Base-by-base conservation (phyloP, 345 rosid species). In the Euphorbia pulcherrima region DNA sequence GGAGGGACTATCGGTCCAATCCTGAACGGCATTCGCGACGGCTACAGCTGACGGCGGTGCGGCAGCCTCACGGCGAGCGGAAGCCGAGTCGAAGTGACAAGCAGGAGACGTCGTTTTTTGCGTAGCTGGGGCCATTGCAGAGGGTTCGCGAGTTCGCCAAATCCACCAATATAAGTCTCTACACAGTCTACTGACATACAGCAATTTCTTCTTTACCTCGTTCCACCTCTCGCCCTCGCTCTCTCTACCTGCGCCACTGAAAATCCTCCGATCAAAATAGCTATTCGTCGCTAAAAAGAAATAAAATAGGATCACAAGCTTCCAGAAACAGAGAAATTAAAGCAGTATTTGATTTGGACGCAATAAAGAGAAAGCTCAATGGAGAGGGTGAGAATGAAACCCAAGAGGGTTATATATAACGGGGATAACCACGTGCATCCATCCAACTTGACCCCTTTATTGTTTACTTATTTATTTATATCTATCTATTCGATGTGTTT, bases 61-160 rank as follows among this genome's bases (percentile, higher is more conserved):
- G 57, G 84, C 70, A 6, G 60, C 71, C 9, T 69, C 57, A 6
- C 78, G 78, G 56, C 57, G 74, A 68, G 37, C 14, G 33, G 73
- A 2, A 41, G 64, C 9, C 18, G 59, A 26, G 17, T 17, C 26
- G 28, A n/a, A 21, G 64, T 75, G 57, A 28, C 68, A 57, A 50
- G 77, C n/a, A 58, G 74, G 23, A 41, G 79, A 80, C 97, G 96
- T 78, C 92, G 92, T 67, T 80, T 80, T 87, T 90, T 90, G 67
- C 97, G 89, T 29, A 89, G 86, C 53, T 90, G 97, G 62, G 97
- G 97, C 92, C 97, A 90, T 93, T 90, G 98, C 62, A 87, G 72
- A 50, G 97, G 97, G 76, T 93, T 93, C 41, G 82, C 84, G 54
- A 86, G 88, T 79, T 79, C 89, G 51, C 96, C 92, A 81, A 89